These are phyloP conservation scores for Verticillium longisporum DNA, from an alignment of 2,329 filamentous ascomycete genomes.

Conservation along the genomic window DNA sequence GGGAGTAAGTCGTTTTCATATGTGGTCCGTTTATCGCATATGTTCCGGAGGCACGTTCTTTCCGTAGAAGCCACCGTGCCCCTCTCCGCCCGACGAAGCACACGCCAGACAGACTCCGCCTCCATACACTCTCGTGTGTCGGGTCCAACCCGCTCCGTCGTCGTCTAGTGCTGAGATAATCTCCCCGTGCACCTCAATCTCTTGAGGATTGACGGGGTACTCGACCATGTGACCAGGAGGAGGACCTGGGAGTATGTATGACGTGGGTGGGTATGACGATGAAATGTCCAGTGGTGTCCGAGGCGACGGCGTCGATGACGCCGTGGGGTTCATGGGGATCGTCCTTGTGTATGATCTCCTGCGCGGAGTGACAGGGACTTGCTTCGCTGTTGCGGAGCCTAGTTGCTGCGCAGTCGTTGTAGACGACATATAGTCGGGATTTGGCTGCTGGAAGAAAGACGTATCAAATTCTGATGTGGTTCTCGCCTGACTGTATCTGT, in stretches of 20 bases:
- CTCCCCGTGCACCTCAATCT: constrained; percentile 41
- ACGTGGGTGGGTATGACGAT: constrained; percentile 43
- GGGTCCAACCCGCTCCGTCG: constrained; percentile 44
- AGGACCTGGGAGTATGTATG: constrained; percentile 39
- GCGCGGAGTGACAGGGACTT: constrained; percentile 25
- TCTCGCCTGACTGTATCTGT: constrained; percentile 22
- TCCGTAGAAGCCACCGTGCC: constrained; percentile 45
- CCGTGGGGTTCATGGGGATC: constrained; percentile 22
- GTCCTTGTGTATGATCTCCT: constrained; percentile 36
- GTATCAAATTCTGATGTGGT: constrained; percentile 26
- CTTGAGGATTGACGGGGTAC: constrained; percentile 20
- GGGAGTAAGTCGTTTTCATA: neutral
- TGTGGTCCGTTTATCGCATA: constrained; percentile 26
- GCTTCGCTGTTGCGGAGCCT: constrained; percentile 7
- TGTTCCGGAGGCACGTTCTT: constrained; percentile 47
- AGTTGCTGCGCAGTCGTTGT: constrained; percentile 14
- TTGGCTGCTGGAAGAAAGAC: constrained; percentile 40
- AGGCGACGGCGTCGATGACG: neutral
- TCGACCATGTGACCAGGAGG: constrained; percentile 25
- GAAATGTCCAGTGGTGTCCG: constrained; percentile 16
- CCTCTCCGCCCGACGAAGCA: constrained; percentile 36
- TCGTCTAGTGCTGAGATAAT: constrained; percentile 41
- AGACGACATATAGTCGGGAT: constrained; percentile 40
- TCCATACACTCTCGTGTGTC: constrained; percentile 53
- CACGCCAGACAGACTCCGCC: constrained; percentile 52